Evolutionary conservation across 2,329 filamentous ascomycete species (phyloP).

Genomic region (Graphilbum sp.): DNA sequence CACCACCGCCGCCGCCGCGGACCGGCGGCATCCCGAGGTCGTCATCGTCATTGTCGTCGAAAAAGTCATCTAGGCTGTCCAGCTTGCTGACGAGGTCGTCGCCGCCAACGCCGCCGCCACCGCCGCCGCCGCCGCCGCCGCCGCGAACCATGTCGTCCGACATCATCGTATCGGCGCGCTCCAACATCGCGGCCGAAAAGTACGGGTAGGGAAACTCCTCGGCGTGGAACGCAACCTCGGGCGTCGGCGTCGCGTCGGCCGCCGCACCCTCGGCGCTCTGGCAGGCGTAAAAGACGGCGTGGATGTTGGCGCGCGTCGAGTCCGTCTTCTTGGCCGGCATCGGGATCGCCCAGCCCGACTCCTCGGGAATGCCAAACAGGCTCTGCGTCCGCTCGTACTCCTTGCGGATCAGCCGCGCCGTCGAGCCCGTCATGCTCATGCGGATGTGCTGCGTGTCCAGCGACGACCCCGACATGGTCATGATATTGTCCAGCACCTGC

Average conservation of each 20-base stretch:
- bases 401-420: slow-evolving; percentile 72
- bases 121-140: slow-evolving; percentile 16
- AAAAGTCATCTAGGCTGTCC: slow-evolving; percentile 69
- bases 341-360: slow-evolving; percentile 90
- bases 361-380: slow-evolving; percentile 89
- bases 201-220: slow-evolving; percentile 79
- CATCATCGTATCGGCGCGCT: slow-evolving; percentile 81
- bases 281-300: slow-evolving; percentile 91
- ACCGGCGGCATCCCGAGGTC: no score
- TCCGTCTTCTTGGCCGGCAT: slow-evolving; percentile 81
- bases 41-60: no score
- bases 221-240: slow-evolving; percentile 80
- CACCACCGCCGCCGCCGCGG: no score
- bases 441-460: slow-evolving; percentile 89
- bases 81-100: slow-evolving; percentile 70
- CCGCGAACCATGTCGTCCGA: slow-evolving; percentile 58
- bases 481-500: slow-evolving; percentile 83
- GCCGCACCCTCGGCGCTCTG: slow-evolving; percentile 30
- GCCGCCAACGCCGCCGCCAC: background rate
- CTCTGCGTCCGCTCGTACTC: slow-evolving; percentile 92
- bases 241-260: slow-evolving; percentile 47
- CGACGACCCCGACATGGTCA: slow-evolving; percentile 80
- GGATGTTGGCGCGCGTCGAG: slow-evolving; percentile 77
- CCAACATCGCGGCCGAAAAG: slow-evolving; percentile 44
- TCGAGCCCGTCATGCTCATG: slow-evolving; percentile 90